These are phyloP conservation scores for Jatropha curcas DNA, from an alignment of 345 rosid genomes.

Conservation along the genomic window DNA sequence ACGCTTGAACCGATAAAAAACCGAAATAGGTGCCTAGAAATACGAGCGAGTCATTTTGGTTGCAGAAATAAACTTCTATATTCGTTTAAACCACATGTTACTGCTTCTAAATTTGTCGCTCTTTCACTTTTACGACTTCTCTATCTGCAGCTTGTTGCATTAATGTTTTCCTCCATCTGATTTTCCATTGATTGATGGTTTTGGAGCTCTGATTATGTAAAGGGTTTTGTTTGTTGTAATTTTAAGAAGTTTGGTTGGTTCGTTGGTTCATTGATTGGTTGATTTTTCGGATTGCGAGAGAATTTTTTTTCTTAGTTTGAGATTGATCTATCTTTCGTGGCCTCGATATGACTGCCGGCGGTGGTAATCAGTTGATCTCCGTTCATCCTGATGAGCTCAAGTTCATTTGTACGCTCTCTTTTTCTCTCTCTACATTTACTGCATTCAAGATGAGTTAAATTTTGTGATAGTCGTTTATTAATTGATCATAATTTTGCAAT, in stretches of 20 bases:
- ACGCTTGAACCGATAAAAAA: not conserved
- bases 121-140: not conserved
- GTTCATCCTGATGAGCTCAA: constrained; percentile 95
- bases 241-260: constrained; percentile 1
- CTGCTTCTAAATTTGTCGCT: constrained; percentile 8
- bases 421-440: constrained; percentile 2
- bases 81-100: constrained; percentile 19
- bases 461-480: not conserved
- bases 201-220: not conserved
- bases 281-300: not conserved
- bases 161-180: too few species aligned
- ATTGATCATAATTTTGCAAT: not conserved
- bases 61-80: not conserved
- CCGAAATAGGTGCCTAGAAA: constrained; percentile 8
- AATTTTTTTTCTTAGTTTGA: not conserved
- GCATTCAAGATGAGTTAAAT: not conserved
- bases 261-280: too few species aligned
- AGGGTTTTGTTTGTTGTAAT: too few species aligned
- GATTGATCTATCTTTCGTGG: constrained; percentile 10
- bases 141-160: not conserved
- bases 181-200: not conserved
- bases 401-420: constrained; percentile 58
- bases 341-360: constrained; percentile 55
- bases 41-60: not conserved
- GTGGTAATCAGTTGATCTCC: constrained; percentile 68